Percentiles rank a stretch among this genome's conserved stretches.
Evolutionary conservation across 768 basidiomycete species (phyloP).

Genomic region (Sporobolomyces phaffii): DNA sequence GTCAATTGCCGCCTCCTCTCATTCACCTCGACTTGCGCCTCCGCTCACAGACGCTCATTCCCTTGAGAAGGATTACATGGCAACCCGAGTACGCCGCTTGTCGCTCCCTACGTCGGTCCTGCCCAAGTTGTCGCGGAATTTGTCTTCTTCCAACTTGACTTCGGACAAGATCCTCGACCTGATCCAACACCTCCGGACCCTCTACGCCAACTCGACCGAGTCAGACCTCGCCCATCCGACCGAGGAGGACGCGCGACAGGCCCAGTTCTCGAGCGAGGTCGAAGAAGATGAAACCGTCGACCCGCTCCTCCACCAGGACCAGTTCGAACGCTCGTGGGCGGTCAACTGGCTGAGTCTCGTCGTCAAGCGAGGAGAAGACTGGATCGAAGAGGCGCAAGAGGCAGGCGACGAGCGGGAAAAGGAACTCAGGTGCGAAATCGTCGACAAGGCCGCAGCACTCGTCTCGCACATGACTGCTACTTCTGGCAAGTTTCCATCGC

Average conservation of each 20-base stretch:
- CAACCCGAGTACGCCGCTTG: constrained; percentile 2
- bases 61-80: neutral
- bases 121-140: constrained; percentile 11
- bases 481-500: constrained; percentile 21
- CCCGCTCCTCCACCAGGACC: constrained; percentile 27
- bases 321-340: constrained; percentile 28
- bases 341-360: constrained; percentile 25
- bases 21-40: too few relatives aligned
- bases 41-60: neutral
- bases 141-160: neutral
- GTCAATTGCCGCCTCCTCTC: too few relatives aligned
- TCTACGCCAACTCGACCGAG: constrained; percentile 5
- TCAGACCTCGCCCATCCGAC: constrained; percentile 1
- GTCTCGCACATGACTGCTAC: constrained; percentile 22
- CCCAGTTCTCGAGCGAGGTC: constrained; percentile 9
- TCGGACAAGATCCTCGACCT: constrained; percentile 15
- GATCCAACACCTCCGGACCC: constrained; percentile 23
- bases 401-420: constrained; percentile 2
- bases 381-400: constrained; percentile 9
- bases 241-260: neutral
- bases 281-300: constrained; percentile 18
- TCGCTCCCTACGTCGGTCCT: constrained; percentile 23
- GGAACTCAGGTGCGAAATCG: constrained; percentile 5
- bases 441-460: constrained; percentile 25
- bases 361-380: constrained; percentile 21